Evolutionary conservation across 441 rosid genomes (phyloP), one percentile per base, ranked within the genome.

Genomic region (Brassica hybrid): DNA sequence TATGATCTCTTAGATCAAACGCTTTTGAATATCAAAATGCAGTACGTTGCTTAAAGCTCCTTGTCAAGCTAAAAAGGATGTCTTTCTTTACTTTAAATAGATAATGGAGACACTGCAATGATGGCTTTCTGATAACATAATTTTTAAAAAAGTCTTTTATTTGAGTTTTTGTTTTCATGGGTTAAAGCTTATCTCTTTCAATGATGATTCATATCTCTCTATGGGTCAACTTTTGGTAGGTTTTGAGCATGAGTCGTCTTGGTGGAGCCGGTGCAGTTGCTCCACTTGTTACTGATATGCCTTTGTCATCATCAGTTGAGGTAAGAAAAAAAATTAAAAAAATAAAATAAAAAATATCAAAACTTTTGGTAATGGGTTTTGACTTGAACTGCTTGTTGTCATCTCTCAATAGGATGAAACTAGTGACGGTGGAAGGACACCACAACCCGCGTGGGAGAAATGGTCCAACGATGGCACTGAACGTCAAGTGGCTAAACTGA

Each of bases 241-340:
- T 96, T 73, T 84, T 96, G 75, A 96, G 98, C 88, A 96, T 96
- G 97, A 96, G 99, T 83, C 88, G 98, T 81, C 83, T 94, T 87
- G 99, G 99, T 11, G 98, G 87, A 72, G 95, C 99, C 69, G 98
- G 98, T 61, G 99, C 99, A 0, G 99, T 96, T 73, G 99, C 98
- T 62, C 98, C 98, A 76, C 98, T 96, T 69, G 98, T 96, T 69
- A 90, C 97, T 13, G 97, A 94, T 77, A 84, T 91, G 75, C 98
- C 99, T 74, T 84, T 92, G 67, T 88, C 98, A 71, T 80, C 83
- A 57, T 88, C 98, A 68, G 87, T 92, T 57, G 97, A 96, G 97
- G 98, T 94, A 86, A 74, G 59, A 18, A 10, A 18, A 16, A 79
- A 34, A 21, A 21, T 1, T n/a, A n/a, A 54, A 58, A 32, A 50